phyloP scores from a whole-genome alignment of 305 asterid genomes.

The Solanum hybrid region DNA sequence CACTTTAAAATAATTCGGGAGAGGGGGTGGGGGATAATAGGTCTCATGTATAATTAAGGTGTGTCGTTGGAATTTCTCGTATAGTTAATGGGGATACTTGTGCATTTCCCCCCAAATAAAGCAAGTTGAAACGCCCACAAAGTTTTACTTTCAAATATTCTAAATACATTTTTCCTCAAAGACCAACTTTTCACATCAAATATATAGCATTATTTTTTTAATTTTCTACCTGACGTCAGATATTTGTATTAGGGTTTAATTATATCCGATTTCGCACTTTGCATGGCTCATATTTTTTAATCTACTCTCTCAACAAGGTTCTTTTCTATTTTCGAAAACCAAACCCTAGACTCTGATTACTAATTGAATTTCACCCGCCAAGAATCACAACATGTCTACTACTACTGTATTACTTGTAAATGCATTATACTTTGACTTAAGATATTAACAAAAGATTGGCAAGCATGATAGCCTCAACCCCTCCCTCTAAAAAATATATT shows the following conservation, averaged over 20 bases:
- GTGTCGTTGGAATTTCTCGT: no score
- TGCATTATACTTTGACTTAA: not conserved
- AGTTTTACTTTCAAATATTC: not conserved
- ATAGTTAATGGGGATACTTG: no score
- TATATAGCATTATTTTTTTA: not conserved
- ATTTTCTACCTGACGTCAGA: accelerated
- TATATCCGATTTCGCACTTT: not conserved
- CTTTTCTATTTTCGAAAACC: not conserved
- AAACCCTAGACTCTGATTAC: not conserved
- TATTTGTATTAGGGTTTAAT: not conserved
- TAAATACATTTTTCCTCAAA: not conserved
- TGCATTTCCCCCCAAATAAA: not conserved
- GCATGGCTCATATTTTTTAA: not conserved
- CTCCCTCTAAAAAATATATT: not conserved
- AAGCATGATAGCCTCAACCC: not conserved
- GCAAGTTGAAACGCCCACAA: not conserved
- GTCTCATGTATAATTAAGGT: no score
- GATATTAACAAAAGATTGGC: not conserved
- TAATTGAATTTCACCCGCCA: not conserved
- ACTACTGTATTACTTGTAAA: not conserved
- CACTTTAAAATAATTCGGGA: no score
- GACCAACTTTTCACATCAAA: not conserved
- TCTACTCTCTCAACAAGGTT: not conserved
- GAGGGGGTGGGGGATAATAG: no score
- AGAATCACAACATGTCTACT: not conserved